Evolutionary conservation across 2,329 filamentous ascomycete species (phyloP).

Genomic region (Aspergillus eucalypticola): DNA sequence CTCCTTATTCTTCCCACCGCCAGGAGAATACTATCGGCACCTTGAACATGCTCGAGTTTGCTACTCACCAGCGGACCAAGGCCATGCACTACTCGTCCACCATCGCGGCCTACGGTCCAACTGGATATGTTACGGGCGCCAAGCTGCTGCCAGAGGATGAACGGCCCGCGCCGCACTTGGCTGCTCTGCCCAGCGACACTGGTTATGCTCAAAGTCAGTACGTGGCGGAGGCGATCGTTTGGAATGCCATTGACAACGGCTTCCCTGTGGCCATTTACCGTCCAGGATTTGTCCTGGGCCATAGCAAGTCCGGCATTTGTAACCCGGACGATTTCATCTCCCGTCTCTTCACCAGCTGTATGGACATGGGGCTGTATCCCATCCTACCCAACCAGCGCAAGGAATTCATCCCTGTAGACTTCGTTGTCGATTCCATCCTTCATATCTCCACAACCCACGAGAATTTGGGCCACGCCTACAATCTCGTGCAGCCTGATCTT

Average conservation of each 20-base stretch:
- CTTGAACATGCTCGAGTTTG: slow-evolving; percentile 69
- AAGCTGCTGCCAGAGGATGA: slow-evolving; percentile 23
- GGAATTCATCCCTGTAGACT: slow-evolving; percentile 32
- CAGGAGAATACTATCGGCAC: slow-evolving; percentile 73
- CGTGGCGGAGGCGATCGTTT: slow-evolving; percentile 66
- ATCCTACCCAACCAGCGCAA: slow-evolving; percentile 25
- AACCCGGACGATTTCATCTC: slow-evolving; percentile 85
- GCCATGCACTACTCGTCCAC: slow-evolving; percentile 27
- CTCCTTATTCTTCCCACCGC: slow-evolving; percentile 68
- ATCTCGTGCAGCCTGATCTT: slow-evolving; percentile 25
- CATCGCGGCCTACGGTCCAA: slow-evolving; percentile 28
- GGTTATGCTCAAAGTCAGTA: slow-evolving; percentile 88
- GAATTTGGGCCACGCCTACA: slow-evolving; percentile 21
- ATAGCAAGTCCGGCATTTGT: slow-evolving; percentile 60
- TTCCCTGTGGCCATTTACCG: slow-evolving; percentile 71
- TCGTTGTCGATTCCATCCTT: slow-evolving; percentile 22
- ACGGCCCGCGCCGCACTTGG: slow-evolving; percentile 19
- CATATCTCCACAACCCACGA: slow-evolving; percentile 20
- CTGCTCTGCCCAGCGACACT: slow-evolving; percentile 56
- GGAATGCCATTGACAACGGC: slow-evolving; percentile 71
- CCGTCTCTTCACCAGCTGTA: slow-evolving; percentile 75
- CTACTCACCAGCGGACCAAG: slow-evolving; percentile 44
- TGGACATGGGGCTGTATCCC: slow-evolving; percentile 60
- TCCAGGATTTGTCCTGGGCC: slow-evolving; percentile 77
- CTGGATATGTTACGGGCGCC: slow-evolving; percentile 24